Evolutionary conservation across 1,284 basidiomycete genomes (phyloP).

Genomic region (Sphagnurus paluster): DNA sequence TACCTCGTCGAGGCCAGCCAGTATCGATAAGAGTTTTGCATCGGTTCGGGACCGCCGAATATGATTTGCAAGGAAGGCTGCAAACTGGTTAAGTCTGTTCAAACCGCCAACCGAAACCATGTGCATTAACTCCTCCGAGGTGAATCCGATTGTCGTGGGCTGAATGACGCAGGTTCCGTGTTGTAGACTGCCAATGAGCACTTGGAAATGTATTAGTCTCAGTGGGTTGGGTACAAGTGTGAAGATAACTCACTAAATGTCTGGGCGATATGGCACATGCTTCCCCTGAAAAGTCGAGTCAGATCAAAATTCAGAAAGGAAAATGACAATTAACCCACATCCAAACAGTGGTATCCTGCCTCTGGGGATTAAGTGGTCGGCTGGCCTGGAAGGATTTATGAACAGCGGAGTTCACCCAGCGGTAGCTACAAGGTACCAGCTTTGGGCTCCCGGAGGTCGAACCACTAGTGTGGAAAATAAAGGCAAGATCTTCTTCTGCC

Average conservation of each 20-base stretch:
- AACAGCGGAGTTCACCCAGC: slow-evolving; percentile 55
- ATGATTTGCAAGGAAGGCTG: slow-evolving; percentile 63
- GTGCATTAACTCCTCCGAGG: slow-evolving; percentile 63
- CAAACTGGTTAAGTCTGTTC: slow-evolving; percentile 71
- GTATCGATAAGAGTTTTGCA: slow-evolving; percentile 56
- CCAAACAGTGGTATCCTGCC: slow-evolving; percentile 64
- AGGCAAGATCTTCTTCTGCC: slow-evolving; percentile 41
- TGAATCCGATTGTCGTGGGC: slow-evolving; percentile 61
- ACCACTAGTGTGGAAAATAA: slow-evolving; percentile 69
- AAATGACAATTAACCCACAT: slow-evolving; percentile 51
- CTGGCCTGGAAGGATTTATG: slow-evolving; percentile 55
- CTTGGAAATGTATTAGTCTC: slow-evolving; percentile 44
- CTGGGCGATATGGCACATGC: slow-evolving; percentile 71
- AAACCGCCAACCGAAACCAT: slow-evolving; percentile 68
- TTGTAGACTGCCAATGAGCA: slow-evolving; percentile 68
- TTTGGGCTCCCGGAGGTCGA: slow-evolving; percentile 69
- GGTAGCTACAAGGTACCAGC: slow-evolving; percentile 57
- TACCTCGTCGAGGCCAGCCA: slow-evolving; percentile 54
- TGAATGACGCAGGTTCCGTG: slow-evolving; percentile 72
- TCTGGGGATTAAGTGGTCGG: slow-evolving; percentile 43
- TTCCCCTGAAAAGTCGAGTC: slow-evolving; percentile 48
- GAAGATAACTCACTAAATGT: slow-evolving; percentile 52
- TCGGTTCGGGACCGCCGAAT: slow-evolving; percentile 60
- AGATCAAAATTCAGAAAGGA: slow-evolving; percentile 19
- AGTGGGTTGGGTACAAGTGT: slow-evolving; percentile 23